phyloP scores from a whole-genome alignment of 495 filamentous ascomycete genomes.

The Margaritispora aquatica region DNA sequence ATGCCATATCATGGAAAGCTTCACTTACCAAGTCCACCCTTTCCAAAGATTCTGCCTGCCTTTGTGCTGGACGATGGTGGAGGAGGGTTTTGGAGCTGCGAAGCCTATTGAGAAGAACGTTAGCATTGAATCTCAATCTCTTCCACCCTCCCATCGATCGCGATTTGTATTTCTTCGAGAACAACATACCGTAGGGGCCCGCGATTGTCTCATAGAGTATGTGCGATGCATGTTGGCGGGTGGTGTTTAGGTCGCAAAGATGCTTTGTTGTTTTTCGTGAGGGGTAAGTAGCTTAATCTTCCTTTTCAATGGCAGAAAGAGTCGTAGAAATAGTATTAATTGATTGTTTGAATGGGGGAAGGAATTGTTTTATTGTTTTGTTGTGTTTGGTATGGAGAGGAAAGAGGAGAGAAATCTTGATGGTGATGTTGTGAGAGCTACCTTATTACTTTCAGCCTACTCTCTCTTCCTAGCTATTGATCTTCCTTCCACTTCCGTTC shows the following conservation, averaged over 20 bases:
- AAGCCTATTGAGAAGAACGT: conserved; percentile 37
- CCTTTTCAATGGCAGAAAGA: background rate
- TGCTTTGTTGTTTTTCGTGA: background rate
- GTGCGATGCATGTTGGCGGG: conserved; percentile 79
- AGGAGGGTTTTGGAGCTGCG: conserved; percentile 85
- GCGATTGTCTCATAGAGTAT: conserved; percentile 96
- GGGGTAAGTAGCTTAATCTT: background rate
- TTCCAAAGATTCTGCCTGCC: conserved; percentile 80
- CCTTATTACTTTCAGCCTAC: background rate
- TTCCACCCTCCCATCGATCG: background rate
- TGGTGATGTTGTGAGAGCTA: background rate
- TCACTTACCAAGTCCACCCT: conserved; percentile 65
- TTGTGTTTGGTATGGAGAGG: background rate
- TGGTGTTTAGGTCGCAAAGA: background rate
- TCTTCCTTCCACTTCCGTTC: background rate
- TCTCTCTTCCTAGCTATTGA: background rate
- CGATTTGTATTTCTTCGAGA: background rate
- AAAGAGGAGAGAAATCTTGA: background rate
- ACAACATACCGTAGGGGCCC: conserved; percentile 64
- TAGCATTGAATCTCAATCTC: background rate
- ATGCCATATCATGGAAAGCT: conserved; percentile 11
- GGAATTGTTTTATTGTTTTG: background rate
- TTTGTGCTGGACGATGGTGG: conserved; percentile 90
- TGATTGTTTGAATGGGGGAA: background rate
- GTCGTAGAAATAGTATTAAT: too few relatives aligned